Evolutionary conservation across 1,284 basidiomycete species (phyloP).

Genomic region (Ustilago bromivora): DNA sequence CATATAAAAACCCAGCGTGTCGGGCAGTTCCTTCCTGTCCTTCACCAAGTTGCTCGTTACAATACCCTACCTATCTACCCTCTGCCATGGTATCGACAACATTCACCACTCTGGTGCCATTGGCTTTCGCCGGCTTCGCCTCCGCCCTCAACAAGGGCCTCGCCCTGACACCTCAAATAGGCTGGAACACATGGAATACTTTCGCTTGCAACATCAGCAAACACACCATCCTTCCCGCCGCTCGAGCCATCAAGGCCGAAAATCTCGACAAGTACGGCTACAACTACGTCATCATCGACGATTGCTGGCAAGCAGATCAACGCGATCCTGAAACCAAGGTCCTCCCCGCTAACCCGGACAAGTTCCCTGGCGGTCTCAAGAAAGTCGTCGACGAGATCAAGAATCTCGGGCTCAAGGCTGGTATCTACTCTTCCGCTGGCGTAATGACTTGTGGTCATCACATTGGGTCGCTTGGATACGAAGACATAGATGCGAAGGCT

Average conservation of each 20-base stretch:
- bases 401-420: constrained; percentile 72
- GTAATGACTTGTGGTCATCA: constrained; percentile 65
- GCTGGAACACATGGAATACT: constrained; percentile 66
- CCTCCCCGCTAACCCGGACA: constrained; percentile 69
- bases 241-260: constrained; percentile 68
- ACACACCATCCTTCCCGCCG: constrained; percentile 63
- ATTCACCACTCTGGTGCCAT: constrained; percentile 19
- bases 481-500: constrained; percentile 73
- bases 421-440: constrained; percentile 74
- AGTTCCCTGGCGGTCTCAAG: constrained; percentile 73
- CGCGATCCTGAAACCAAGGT: constrained; percentile 71
- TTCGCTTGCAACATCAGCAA: constrained; percentile 64
- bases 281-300: constrained; percentile 62
- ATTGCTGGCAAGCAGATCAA: constrained; percentile 69
- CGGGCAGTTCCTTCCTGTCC: neutral
- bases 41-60: neutral
- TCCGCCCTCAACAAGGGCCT: constrained; percentile 30
- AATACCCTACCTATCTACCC: neutral
- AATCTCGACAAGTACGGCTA: constrained; percentile 50
- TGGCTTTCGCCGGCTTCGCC: constrained; percentile 16
- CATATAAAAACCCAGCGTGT: too few relatives aligned
- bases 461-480: constrained; percentile 73
- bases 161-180: constrained; percentile 32
- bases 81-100: constrained; percentile 12
- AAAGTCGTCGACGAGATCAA: constrained; percentile 71